Conservation (phyloP, 2,329 filamentous ascomycete genomes). For the Xylariaceae sp. region DNA sequence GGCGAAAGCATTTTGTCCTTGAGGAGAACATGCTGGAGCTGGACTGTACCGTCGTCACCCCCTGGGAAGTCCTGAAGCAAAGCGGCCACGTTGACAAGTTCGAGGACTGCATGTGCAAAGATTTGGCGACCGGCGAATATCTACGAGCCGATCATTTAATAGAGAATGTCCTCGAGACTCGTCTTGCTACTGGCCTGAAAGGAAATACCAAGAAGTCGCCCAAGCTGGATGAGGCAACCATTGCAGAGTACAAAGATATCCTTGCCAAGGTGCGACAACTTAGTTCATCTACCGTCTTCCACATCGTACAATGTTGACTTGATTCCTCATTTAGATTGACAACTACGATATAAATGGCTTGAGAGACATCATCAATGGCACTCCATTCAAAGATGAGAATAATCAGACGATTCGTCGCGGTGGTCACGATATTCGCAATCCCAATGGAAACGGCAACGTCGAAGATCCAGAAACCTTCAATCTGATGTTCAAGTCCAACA, state of each 20-base stretch:
- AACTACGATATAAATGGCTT: conserved; percentile 63
- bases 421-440: conserved; percentile 65
- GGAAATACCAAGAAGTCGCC: conserved; percentile 55
- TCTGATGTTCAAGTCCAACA: conserved; percentile 67
- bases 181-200: conserved; percentile 54
- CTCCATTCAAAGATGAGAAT: too few relatives aligned
- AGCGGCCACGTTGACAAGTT: conserved; percentile 97
- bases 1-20: conserved; percentile 90
- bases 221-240: conserved; percentile 54
- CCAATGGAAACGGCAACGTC: conserved; percentile 55
- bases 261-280: conserved; percentile 49
- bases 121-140: conserved; percentile 94
- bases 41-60: conserved; percentile 90
- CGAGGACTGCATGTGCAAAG: conserved; percentile 98
- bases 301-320: not conserved
- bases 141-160: conserved; percentile 94
- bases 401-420: too few relatives aligned
- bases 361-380: conserved; percentile 57
- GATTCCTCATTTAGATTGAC: conserved; percentile 43
- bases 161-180: conserved; percentile 77
- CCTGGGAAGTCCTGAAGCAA: conserved; percentile 74
- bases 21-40: conserved; percentile 95
- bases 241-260: conserved; percentile 61
- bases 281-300: not conserved
- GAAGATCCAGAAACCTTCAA: conserved; percentile 64